Percentiles rank a stretch among this genome's conserved stretches.
Evolutionary conservation across 495 filamentous ascomycete genomes (phyloP).

Genomic region (Parathielavia hyrcaniae): DNA sequence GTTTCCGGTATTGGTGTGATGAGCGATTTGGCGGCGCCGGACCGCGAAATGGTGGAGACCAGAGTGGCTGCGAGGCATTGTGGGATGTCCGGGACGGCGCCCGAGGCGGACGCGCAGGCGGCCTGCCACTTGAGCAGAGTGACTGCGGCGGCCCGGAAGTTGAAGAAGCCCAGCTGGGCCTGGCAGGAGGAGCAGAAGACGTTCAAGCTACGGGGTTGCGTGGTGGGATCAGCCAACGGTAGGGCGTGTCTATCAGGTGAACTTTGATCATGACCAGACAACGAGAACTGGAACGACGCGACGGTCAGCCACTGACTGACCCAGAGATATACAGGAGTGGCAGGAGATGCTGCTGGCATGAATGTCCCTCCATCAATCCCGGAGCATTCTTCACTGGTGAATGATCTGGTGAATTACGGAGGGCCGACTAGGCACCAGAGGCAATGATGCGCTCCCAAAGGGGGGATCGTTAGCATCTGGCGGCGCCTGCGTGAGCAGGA

Average conservation of each 20-base stretch:
- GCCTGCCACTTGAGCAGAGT: conserved; percentile 39
- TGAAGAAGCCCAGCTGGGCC: conserved; percentile 48
- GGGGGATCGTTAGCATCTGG: conserved; percentile 23
- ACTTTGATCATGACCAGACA: conserved; percentile 22
- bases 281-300: conserved; percentile 19
- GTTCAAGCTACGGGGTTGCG: conserved; percentile 30
- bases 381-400: conserved; percentile 44
- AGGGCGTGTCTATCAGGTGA: conserved; percentile 16
- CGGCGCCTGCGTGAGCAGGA: conserved; percentile 26
- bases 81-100: conserved; percentile 28
- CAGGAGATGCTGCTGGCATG: neutral
- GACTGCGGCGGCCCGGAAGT: conserved; percentile 37
- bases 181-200: conserved; percentile 38
- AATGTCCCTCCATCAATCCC: conserved; percentile 60
- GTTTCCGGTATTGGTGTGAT: conserved; percentile 36
- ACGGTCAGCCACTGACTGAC: conserved; percentile 30
- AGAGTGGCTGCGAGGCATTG: conserved; percentile 46
- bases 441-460: conserved; percentile 28
- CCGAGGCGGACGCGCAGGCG: conserved; percentile 24
- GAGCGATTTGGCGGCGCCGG: conserved; percentile 46
- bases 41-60: conserved; percentile 41
- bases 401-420: conserved; percentile 47
- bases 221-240: conserved; percentile 1
- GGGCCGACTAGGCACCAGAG: conserved; percentile 32
- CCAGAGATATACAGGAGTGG: neutral